Evolutionary conservation across 306 rosid genomes (phyloP).

Genomic region (Trichosanthes cucumerina): DNA sequence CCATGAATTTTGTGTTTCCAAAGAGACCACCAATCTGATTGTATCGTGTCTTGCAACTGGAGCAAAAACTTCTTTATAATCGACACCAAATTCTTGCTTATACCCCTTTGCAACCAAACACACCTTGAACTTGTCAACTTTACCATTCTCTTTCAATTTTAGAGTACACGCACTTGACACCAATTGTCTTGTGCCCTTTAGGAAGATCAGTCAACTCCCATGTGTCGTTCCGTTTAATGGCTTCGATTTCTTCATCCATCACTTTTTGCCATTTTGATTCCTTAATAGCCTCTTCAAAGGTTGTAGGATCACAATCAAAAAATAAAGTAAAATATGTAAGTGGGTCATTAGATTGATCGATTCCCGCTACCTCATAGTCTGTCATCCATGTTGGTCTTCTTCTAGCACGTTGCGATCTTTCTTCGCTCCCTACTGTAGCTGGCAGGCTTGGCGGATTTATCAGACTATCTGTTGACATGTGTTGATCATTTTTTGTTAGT

Average conservation of each 20-base stretch:
- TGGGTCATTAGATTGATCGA: not conserved
- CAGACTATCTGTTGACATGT: too few relatives aligned
- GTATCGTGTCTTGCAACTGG: not conserved
- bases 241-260: too few relatives aligned
- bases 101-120: not conserved
- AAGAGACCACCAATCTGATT: not conserved
- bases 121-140: not conserved
- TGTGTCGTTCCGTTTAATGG: too few relatives aligned
- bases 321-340: not conserved
- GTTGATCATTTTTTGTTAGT: not conserved
- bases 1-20: not conserved
- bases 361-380: not conserved
- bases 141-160: not conserved
- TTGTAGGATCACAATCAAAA: not conserved
- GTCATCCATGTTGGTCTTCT: conserved; percentile 4
- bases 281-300: not conserved
- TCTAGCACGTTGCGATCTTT: too few relatives aligned
- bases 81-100: not conserved
- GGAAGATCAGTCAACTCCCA: too few relatives aligned
- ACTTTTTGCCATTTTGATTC: not conserved
- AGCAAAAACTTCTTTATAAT: too few relatives aligned
- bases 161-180: not conserved
- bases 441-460: too few relatives aligned
- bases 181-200: not conserved
- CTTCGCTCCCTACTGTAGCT: not conserved